These are phyloP conservation scores for Scleroderma bovista DNA, from an alignment of 768 basidiomycete species.

Conservation along the genomic window DNA sequence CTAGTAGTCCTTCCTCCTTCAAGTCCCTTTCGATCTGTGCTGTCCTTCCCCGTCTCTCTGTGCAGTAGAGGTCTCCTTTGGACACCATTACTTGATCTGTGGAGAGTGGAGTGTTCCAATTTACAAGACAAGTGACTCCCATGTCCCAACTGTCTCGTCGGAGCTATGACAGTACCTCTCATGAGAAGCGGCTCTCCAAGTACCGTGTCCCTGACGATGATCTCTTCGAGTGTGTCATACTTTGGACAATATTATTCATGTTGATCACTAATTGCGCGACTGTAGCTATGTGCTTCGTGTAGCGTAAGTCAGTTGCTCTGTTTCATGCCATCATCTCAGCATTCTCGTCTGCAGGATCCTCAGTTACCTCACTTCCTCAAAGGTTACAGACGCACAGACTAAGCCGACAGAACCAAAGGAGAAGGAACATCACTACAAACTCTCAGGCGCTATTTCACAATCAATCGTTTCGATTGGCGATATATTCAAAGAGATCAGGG, in stretches of 20 bases:
- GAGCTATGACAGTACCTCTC: slow-evolving; percentile 67
- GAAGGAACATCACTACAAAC: slow-evolving; percentile 61
- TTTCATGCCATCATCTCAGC: slow-evolving; percentile 5
- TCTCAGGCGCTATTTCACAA: slow-evolving; percentile 55
- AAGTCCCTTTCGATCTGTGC: not conserved
- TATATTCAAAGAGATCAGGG: slow-evolving; percentile 72
- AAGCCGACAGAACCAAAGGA: slow-evolving; percentile 41
- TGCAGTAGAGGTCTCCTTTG: not conserved
- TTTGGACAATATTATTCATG: not conserved
- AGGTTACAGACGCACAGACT: slow-evolving; percentile 30
- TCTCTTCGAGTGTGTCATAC: slow-evolving; percentile 65
- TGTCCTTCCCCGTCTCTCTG: not conserved
- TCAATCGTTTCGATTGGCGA: slow-evolving; percentile 63
- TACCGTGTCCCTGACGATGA: slow-evolving; percentile 81
- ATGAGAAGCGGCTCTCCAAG: slow-evolving; percentile 69
- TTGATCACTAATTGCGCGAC: slow-evolving; percentile 8
- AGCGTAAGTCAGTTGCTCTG: slow-evolving; percentile 51
- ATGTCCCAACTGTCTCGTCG: slow-evolving; percentile 54
- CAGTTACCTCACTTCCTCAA: slow-evolving; percentile 64
- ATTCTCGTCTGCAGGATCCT: slow-evolving; percentile 47
- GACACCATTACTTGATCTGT: slow-evolving; percentile 2
- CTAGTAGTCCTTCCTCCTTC: too few relatives aligned
- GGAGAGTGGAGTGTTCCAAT: slow-evolving; percentile 1
- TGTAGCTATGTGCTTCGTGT: slow-evolving; percentile 75
- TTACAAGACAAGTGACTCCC: slow-evolving; percentile 8